These are phyloP conservation scores for Aspergillus hancockii DNA, from an alignment of 495 filamentous ascomycete genomes.

Conservation along the genomic window DNA sequence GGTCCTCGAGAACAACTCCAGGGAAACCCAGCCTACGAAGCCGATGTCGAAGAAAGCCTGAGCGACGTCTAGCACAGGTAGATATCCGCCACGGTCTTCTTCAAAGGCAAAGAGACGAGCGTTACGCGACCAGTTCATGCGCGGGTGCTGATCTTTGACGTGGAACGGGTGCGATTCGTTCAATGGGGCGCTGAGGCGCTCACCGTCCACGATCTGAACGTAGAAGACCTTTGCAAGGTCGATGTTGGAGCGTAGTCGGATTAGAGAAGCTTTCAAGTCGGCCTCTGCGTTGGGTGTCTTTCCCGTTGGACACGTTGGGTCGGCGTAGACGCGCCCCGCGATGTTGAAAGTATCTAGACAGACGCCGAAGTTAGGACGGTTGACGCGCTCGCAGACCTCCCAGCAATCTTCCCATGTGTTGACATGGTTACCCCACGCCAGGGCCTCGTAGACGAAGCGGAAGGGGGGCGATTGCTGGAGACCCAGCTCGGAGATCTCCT, in stretches of 20 bases:
- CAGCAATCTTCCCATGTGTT: constrained; percentile 75
- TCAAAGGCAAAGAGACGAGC: constrained; percentile 77
- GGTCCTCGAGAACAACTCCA: constrained; percentile 74
- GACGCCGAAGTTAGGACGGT: constrained; percentile 73
- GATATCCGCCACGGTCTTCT: constrained; percentile 66
- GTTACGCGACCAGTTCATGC: constrained; percentile 84
- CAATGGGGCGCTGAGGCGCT: constrained; percentile 60
- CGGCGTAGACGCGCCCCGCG: constrained; percentile 70
- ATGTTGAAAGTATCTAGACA: constrained; percentile 86
- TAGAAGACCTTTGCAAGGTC: constrained; percentile 74
- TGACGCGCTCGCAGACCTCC: constrained; percentile 64
- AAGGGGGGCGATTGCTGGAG: constrained; percentile 52
- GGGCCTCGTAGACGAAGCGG: constrained; percentile 74
- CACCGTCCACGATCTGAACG: constrained; percentile 78
- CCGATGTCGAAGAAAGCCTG: constrained; percentile 63
- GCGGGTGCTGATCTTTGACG: constrained; percentile 58
- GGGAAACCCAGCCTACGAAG: constrained; percentile 75
- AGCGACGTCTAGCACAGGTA: constrained; percentile 64
- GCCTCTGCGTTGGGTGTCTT: constrained; percentile 57
- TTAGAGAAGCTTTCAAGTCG: constrained; percentile 58
- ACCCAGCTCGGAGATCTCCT: constrained; percentile 66
- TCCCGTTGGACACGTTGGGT: constrained; percentile 58
- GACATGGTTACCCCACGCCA: constrained; percentile 73
- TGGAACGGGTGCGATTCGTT: constrained; percentile 64
- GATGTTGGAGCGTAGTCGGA: constrained; percentile 54